Conservation (phyloP, 306 rosid species). For the Cotoneaster glaucophyllus region DNA sequence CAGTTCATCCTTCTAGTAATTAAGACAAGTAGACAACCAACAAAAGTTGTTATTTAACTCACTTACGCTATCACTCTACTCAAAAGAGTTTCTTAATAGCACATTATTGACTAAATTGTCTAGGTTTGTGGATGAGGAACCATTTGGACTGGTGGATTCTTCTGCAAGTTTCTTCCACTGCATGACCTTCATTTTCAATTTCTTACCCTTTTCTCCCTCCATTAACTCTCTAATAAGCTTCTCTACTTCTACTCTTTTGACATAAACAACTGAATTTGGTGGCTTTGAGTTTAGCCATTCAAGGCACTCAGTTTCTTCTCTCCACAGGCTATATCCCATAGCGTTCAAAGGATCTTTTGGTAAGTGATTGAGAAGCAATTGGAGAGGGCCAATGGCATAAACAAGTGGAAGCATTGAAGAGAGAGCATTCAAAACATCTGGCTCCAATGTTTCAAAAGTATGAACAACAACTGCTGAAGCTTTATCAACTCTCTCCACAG, state of each 20-base stretch:
- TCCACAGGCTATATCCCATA: background rate
- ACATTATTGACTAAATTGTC: background rate
- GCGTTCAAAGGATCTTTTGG: background rate
- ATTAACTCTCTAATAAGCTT: background rate
- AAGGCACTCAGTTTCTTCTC: background rate
- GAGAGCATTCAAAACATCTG: no score
- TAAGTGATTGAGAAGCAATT: background rate
- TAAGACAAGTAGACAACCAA: no score
- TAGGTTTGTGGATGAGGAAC: constrained; percentile 7
- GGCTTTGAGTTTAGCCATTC: background rate
- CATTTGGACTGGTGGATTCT: background rate
- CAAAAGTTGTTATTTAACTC: no score
- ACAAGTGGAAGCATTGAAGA: no score
- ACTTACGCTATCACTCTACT: no score
- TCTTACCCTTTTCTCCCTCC: background rate
- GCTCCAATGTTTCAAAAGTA: no score
- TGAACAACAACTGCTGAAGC: no score
- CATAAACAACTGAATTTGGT: background rate
- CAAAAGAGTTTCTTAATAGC: no score
- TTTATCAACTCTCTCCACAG: no score
- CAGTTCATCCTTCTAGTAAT: no score
- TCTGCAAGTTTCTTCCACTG: constrained; percentile 8
- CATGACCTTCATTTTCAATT: background rate
- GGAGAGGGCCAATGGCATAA: background rate
- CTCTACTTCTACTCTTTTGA: background rate